Evolutionary conservation across 192 early-diverging fungal genomes (phyloP).

Genomic region (Coemansia sp.): DNA sequence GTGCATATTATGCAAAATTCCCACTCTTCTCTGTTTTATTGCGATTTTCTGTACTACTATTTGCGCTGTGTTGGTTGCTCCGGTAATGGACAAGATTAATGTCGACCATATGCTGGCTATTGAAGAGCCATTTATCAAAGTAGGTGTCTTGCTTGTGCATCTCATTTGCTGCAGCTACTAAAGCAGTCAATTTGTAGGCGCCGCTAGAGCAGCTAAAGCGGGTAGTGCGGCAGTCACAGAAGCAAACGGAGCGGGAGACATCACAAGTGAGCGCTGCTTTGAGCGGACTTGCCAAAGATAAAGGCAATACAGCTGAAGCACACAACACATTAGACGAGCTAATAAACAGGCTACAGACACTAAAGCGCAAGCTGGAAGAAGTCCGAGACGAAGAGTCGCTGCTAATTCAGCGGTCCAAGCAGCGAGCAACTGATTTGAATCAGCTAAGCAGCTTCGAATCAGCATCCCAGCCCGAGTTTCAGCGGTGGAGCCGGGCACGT

Average conservation of each 20-base stretch:
- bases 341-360: constrained; percentile 59
- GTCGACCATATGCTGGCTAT: constrained; percentile 80
- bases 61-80: not conserved
- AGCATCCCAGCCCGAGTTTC: constrained; percentile 68
- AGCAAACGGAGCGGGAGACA: constrained; percentile 80
- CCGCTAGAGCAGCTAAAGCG: constrained; percentile 84
- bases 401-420: constrained; percentile 66
- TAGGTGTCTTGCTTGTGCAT: constrained; percentile 22
- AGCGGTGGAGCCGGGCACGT: constrained; percentile 80
- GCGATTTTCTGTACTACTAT: constrained; percentile 5
- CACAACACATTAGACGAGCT: constrained; percentile 62
- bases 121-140: constrained; percentile 94
- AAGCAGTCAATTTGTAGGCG: constrained; percentile 53
- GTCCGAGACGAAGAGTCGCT: constrained; percentile 72
- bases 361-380: constrained; percentile 82
- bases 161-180: not conserved
- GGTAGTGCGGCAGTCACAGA: constrained; percentile 67
- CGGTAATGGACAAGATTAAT: constrained; percentile 66
- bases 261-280: constrained; percentile 22
- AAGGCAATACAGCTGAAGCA: constrained; percentile 56
- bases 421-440: constrained; percentile 74
- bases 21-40: not conserved
- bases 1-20: constrained; percentile 1
- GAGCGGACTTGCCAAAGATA: constrained; percentile 32
- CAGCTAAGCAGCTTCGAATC: constrained; percentile 65